Evolutionary conservation across 805 yeast species (phyloP).

Genomic region (Yarrowia sp.): DNA sequence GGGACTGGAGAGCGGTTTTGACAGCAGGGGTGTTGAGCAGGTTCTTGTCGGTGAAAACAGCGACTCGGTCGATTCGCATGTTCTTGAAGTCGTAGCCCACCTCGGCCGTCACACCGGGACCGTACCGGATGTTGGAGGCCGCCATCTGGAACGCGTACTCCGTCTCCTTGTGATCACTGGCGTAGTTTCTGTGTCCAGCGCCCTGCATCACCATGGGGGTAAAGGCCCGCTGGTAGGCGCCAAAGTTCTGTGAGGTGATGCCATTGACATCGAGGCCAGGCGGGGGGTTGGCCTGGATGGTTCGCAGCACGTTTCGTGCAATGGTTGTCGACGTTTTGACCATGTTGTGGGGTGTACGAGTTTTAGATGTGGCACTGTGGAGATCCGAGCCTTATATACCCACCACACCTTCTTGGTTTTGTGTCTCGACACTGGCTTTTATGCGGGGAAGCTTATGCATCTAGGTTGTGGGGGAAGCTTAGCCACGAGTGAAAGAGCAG

Average conservation of each 20-base stretch:
- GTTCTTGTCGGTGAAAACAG: constrained; percentile 51
- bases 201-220: constrained; percentile 32
- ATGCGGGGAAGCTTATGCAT: constrained; percentile 26
- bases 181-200: constrained; percentile 33
- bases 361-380: background rate
- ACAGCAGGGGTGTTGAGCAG: constrained; percentile 48
- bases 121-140: constrained; percentile 52
- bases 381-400: constrained; percentile 2
- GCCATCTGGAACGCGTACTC: constrained; percentile 55
- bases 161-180: constrained; percentile 18
- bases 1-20: constrained; percentile 48
- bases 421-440: constrained; percentile 5
- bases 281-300: constrained; percentile 37
- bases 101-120: constrained; percentile 52
- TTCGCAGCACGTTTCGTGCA: constrained; percentile 38
- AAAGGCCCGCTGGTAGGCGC: constrained; percentile 37
- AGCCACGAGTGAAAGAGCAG: background rate
- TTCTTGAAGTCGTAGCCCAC: constrained; percentile 52
- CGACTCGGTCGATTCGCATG: constrained; percentile 49
- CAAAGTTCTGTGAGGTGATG: constrained; percentile 15
- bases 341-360: constrained; percentile 3
- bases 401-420: background rate
- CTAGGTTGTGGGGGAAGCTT: constrained; percentile 29
- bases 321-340: constrained; percentile 10
- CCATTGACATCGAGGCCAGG: constrained; percentile 35